Evolutionary conservation across 306 rosid species (phyloP).

Genomic region (Malus sylvestris): DNA sequence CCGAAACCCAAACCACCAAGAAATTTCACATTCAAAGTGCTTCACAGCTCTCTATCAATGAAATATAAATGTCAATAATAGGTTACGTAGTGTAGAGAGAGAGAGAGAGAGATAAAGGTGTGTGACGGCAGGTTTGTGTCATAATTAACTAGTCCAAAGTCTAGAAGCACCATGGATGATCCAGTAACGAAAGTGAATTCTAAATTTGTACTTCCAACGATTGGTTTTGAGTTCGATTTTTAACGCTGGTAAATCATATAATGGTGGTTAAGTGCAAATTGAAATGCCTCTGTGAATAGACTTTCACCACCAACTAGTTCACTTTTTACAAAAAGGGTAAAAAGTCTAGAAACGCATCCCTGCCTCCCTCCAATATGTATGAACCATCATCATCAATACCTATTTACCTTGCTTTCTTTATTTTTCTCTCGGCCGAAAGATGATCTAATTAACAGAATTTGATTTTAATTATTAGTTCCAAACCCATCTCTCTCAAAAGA

Average conservation of each 20-base stretch:
- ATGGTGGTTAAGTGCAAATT: too few species aligned
- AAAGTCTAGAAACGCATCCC: conserved; percentile 3
- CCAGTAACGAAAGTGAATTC: too few species aligned
- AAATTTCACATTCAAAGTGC: conserved; percentile 11
- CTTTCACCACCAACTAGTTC: too few species aligned
- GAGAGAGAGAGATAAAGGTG: not conserved
- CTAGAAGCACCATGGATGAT: too few species aligned
- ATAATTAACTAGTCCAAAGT: conserved; percentile 13
- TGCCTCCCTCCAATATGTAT: not conserved
- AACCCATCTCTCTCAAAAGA: not conserved
- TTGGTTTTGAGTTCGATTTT: too few species aligned
- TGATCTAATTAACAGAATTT: conserved; percentile 7
- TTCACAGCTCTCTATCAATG: conserved; percentile 13
- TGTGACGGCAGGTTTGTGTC: conserved; percentile 19
- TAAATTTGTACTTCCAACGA: too few species aligned
- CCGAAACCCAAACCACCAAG: conserved; percentile 9
- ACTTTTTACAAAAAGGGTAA: too few species aligned
- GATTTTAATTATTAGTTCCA: not conserved
- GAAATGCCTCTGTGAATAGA: too few species aligned
- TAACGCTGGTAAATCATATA: too few species aligned
- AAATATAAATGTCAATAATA: not conserved
- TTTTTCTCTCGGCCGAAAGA: not conserved
- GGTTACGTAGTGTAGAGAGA: not conserved
- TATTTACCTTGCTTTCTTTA: not conserved
- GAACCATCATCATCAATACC: conserved; percentile 2